These are phyloP conservation scores for Rhizophagus clarus DNA, from an alignment of 192 early-diverging fungal species.

Conservation along the genomic window DNA sequence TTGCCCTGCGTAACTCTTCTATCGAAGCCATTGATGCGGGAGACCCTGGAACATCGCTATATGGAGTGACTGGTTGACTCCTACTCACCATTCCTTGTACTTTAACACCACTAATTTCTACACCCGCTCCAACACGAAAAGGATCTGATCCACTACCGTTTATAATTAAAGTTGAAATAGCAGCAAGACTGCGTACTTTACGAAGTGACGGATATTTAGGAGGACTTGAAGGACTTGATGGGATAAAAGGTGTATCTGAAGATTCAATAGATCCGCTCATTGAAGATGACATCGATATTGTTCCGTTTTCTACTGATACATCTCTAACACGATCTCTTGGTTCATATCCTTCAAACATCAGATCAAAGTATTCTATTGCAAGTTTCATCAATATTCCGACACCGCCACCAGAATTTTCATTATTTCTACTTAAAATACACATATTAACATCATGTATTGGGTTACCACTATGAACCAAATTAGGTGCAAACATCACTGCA, in stretches of 20 bases:
- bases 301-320: not conserved
- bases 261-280: not conserved
- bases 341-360: constrained; percentile 31
- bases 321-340: constrained; percentile 20
- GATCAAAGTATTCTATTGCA: constrained; percentile 29
- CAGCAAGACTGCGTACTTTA: not conserved
- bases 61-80: not conserved
- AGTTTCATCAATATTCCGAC: constrained; percentile 28
- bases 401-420: constrained; percentile 8
- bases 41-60: not conserved
- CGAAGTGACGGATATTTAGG: constrained; percentile 21
- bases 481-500: constrained; percentile 86
- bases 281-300: constrained; percentile 11
- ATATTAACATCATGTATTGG: constrained; percentile 20
- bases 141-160: not conserved
- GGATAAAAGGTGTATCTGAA: not conserved
- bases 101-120: constrained; percentile 25
- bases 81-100: constrained; percentile 26
- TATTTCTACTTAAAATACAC: constrained; percentile 10
- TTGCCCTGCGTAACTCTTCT: constrained; percentile 6
- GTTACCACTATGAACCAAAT: constrained; percentile 61
- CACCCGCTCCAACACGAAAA: constrained; percentile 28
- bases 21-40: not conserved
- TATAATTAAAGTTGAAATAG: not conserved
- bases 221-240: not conserved